Evolutionary conservation across 2,329 filamentous ascomycete species (phyloP).

Genomic region (Cladosporium sp.): DNA sequence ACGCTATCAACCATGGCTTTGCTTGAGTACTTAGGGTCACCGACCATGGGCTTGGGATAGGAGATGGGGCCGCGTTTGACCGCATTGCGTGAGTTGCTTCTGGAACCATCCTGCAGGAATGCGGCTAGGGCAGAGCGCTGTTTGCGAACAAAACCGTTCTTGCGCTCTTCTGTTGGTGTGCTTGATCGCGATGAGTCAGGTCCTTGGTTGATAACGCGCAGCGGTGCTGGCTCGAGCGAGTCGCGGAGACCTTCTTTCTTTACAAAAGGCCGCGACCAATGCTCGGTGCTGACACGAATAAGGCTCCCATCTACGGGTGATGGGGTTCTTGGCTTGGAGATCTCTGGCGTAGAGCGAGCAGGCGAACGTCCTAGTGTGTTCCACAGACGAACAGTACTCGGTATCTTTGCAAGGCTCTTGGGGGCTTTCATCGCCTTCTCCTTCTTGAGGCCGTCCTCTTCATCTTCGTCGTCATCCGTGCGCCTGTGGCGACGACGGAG

Average conservation of each 20-base stretch:
- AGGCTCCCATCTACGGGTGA: slow-evolving; percentile 30
- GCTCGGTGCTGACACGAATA: slow-evolving; percentile 30
- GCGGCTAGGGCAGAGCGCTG: slow-evolving; percentile 20
- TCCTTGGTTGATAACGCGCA: slow-evolving; percentile 31
- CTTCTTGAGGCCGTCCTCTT: slow-evolving; percentile 13
- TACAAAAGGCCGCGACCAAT: slow-evolving; percentile 32
- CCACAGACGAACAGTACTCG: slow-evolving; percentile 11
- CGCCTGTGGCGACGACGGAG: slow-evolving; percentile 21
- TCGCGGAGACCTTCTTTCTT: slow-evolving; percentile 30
- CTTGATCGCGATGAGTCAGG: slow-evolving; percentile 18
- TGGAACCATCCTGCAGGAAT: slow-evolving; percentile 11
- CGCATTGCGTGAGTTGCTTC: slow-evolving; percentile 4
- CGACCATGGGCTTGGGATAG: slow-evolving; percentile 16
- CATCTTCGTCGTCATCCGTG: slow-evolving; percentile 7
- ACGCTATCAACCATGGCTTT: slow-evolving; percentile 19
- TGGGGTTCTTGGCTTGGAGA: slow-evolving; percentile 17
- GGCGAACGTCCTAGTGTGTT: slow-evolving; percentile 7
- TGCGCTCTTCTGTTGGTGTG: slow-evolving; percentile 19
- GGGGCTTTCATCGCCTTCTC: slow-evolving; percentile 2
- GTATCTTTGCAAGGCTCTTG: slow-evolving; percentile 1
- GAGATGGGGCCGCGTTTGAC: slow-evolving; percentile 5
- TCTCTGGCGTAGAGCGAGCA: slow-evolving; percentile 15
- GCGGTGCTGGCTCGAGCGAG: slow-evolving; percentile 22
- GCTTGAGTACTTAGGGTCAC: slow-evolving; percentile 23
- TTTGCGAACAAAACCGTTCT: slow-evolving; percentile 21